phyloP scores from a whole-genome alignment of 345 rosid species.

The Passiflora organensis region DNA sequence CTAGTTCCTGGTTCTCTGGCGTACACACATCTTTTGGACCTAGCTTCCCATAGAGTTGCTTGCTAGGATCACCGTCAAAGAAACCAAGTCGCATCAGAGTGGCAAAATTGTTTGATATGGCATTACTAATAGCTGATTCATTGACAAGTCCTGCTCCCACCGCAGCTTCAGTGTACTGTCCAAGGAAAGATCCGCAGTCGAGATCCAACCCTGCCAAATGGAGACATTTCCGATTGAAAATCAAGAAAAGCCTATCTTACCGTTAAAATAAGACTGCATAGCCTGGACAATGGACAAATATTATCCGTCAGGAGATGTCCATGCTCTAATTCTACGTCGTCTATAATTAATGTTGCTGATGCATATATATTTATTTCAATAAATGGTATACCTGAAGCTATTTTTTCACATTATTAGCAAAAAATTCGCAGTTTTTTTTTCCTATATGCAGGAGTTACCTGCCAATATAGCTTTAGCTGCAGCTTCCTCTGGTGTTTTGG shows the following conservation, averaged over 20 bases:
- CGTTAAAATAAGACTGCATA: too few species aligned
- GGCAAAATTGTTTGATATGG: slow-evolving; percentile 28
- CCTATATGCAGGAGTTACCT: too few species aligned
- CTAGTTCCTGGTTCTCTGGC: slow-evolving; percentile 32
- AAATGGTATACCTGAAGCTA: too few species aligned
- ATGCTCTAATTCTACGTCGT: too few species aligned
- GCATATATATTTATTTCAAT: too few species aligned
- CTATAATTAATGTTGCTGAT: too few species aligned
- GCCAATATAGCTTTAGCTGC: slow-evolving; percentile 72
- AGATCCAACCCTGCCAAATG: slow-evolving; percentile 44
- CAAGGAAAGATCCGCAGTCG: slow-evolving; percentile 53
- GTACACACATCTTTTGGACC: slow-evolving; percentile 37
- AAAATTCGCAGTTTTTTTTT: too few species aligned
- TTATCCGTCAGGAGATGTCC: too few species aligned
- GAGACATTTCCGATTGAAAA: too few species aligned
- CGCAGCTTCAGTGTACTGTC: slow-evolving; percentile 26
- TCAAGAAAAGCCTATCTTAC: too few species aligned
- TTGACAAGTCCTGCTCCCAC: slow-evolving; percentile 38
- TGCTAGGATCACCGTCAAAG: slow-evolving; percentile 56
- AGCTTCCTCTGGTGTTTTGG: slow-evolving; percentile 85
- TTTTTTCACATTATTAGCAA: too few species aligned
- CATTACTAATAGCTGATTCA: slow-evolving; percentile 29
- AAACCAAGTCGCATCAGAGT: slow-evolving; percentile 64
- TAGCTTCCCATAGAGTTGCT: slow-evolving; percentile 23
- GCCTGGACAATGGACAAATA: too few species aligned